Evolutionary conservation across 2,329 filamentous ascomycete species (phyloP).

Genomic region (Colletotrichum godetiae): DNA sequence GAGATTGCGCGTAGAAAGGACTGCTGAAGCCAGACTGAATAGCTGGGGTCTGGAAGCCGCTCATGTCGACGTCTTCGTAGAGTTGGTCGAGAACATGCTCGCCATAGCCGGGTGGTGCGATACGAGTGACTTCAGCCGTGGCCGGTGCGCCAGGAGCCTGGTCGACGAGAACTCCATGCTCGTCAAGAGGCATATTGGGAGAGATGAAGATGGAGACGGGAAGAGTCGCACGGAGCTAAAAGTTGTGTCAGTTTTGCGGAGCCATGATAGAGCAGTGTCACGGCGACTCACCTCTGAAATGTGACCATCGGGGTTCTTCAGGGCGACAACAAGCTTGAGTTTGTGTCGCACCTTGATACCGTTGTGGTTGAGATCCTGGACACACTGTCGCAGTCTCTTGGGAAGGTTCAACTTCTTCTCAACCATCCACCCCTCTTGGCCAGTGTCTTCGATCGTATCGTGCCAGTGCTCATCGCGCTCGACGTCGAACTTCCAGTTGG

Average conservation of each 20-base stretch:
- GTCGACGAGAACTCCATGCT: slow-evolving; percentile 82
- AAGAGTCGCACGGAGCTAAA: slow-evolving; percentile 84
- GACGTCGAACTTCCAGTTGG: slow-evolving; percentile 67
- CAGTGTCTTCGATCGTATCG: slow-evolving; percentile 74
- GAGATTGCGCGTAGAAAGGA: slow-evolving; percentile 78
- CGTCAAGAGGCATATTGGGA: slow-evolving; percentile 88
- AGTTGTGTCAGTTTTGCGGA: slow-evolving; percentile 33
- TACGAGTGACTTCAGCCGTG: slow-evolving; percentile 67
- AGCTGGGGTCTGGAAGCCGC: slow-evolving; percentile 83
- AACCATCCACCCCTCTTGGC: slow-evolving; percentile 73
- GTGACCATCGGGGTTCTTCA: slow-evolving; percentile 95
- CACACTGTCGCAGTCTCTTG: slow-evolving; percentile 82
- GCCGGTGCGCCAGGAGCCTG: slow-evolving; percentile 64
- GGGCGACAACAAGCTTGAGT: slow-evolving; percentile 88
- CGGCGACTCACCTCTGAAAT: slow-evolving; percentile 78
- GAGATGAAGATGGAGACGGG: slow-evolving; percentile 96
- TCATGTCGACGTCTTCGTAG: slow-evolving; percentile 86
- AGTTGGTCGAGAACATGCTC: slow-evolving; percentile 90
- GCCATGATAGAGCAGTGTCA: neutral
- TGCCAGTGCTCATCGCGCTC: slow-evolving; percentile 73
- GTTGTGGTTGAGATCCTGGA: slow-evolving; percentile 89
- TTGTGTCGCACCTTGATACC: slow-evolving; percentile 95
- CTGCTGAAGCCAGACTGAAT: slow-evolving; percentile 81
- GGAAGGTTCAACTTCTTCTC: slow-evolving; percentile 77
- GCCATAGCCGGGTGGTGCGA: slow-evolving; percentile 92